Evolutionary conservation across 345 rosid genomes (phyloP).

Genomic region (Dimocarpus longan): DNA sequence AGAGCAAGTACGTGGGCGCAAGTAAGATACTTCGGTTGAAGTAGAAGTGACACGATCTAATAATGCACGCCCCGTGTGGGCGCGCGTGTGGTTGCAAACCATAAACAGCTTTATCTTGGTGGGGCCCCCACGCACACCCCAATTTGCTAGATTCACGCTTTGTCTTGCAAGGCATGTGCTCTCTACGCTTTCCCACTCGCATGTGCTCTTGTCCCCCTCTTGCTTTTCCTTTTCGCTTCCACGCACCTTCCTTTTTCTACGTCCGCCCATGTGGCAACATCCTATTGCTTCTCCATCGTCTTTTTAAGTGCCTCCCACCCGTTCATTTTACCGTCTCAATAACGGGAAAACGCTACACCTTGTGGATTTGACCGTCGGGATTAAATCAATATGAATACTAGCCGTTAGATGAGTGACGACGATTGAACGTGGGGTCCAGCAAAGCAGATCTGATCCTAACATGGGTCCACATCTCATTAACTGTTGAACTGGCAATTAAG

Average conservation of each 20-base stretch:
- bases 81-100: not conserved
- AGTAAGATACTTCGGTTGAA: not conserved
- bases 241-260: not conserved
- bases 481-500: not conserved
- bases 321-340: not conserved
- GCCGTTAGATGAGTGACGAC: not conserved
- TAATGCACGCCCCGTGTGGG: slow-evolving; percentile 1
- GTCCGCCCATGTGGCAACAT: not conserved
- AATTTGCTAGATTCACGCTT: slow-evolving; percentile 4
- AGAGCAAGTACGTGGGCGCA: not conserved
- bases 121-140: not conserved
- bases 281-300: not conserved
- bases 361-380: not conserved
- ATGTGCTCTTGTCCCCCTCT: slow-evolving; percentile 44
- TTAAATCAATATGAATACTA: not conserved
- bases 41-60: not conserved
- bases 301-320: not conserved
- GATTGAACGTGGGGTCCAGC: not conserved
- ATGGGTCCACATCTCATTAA: not conserved
- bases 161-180: slow-evolving; percentile 19
- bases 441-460: not conserved
- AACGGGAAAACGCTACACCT: not conserved
- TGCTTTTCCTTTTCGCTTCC: slow-evolving; percentile 9
- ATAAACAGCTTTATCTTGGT: not conserved
- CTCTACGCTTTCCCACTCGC: slow-evolving; percentile 24